phyloP scores from a whole-genome alignment of 495 filamentous ascomycete species.

The Aspergillus wentii region DNA sequence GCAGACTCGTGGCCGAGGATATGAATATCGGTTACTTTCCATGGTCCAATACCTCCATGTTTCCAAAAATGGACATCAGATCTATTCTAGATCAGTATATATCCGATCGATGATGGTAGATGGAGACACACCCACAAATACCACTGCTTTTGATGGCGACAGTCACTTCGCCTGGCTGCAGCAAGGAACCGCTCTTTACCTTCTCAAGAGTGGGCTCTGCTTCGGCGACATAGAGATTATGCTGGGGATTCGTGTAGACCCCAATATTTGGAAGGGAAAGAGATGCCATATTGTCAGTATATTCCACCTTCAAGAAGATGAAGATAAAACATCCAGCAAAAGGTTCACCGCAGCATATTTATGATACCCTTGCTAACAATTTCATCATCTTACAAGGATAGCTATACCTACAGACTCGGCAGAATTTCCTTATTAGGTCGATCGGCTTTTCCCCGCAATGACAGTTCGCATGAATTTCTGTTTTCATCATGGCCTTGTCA shows the following conservation, averaged over 20 bases:
- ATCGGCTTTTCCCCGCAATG: no score
- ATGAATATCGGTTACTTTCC: slow-evolving; percentile 69
- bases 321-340: no score
- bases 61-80: slow-evolving; percentile 86
- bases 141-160: slow-evolving; percentile 70
- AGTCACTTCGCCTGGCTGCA: slow-evolving; percentile 65
- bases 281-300: no score
- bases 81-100: slow-evolving; percentile 26
- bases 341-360: no score
- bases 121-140: background rate
- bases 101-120: background rate
- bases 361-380: no score
- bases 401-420: no score
- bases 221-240: slow-evolving; percentile 59
- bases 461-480: no score
- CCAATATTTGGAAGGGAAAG: no score
- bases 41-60: slow-evolving; percentile 74
- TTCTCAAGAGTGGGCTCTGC: slow-evolving; percentile 59
- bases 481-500: no score
- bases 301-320: no score
- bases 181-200: slow-evolving; percentile 51
- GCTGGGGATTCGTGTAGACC: slow-evolving; percentile 69
- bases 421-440: no score
- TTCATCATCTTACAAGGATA: no score
- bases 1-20: slow-evolving; percentile 81